phyloP scores from a whole-genome alignment of 1,284 basidiomycete species.

The Trametes polyzona region DNA sequence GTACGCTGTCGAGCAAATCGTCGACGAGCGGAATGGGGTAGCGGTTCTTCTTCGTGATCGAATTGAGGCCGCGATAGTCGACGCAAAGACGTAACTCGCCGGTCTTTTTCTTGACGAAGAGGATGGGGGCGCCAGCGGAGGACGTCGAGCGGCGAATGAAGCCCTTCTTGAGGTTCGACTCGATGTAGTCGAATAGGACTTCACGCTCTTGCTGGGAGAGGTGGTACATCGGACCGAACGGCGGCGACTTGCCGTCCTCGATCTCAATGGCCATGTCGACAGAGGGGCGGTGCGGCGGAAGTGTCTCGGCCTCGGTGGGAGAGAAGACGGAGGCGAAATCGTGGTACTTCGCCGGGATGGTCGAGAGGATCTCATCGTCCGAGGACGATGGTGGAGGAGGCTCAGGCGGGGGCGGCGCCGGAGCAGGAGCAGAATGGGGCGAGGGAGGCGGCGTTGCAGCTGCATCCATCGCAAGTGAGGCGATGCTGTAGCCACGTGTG shows the following conservation, averaged over 20 bases:
- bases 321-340: not conserved
- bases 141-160: constrained; percentile 41
- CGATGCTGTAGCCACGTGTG: not conserved
- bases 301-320: not conserved
- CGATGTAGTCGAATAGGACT: constrained; percentile 34
- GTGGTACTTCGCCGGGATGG: not conserved
- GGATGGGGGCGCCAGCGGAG: constrained; percentile 41
- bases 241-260: not conserved
- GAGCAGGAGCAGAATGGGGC: not conserved
- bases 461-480: not conserved
- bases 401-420: not conserved
- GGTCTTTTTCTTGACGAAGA: constrained; percentile 52
- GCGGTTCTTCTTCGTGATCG: constrained; percentile 9
- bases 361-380: not conserved
- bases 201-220: not conserved
- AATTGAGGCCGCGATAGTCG: constrained; percentile 48
- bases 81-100: constrained; percentile 41
- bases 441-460: not conserved
- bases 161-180: constrained; percentile 40
- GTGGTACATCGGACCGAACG: not conserved
- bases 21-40: constrained; percentile 8
- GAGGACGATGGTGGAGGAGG: not conserved
- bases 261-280: not conserved
- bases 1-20: constrained; percentile 4
- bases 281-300: not conserved